Evolutionary conservation across 2,329 filamentous ascomycete genomes (phyloP), one percentile per base, ranked within the genome.

Genomic region (Blastomyces parvus): DNA sequence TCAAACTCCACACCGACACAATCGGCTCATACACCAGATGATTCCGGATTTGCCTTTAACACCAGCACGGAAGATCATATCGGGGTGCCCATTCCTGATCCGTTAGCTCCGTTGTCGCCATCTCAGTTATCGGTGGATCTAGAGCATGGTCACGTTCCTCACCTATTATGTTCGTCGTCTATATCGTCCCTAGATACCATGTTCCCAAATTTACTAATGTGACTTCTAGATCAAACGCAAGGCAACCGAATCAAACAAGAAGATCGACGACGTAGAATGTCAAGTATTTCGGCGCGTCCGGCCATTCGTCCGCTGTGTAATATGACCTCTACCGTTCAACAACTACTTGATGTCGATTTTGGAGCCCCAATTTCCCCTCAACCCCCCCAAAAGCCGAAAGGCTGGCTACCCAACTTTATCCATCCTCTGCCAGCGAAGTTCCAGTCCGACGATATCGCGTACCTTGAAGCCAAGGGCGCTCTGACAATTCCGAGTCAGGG

Each of bases 381-480:
- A 14, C 13, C 11, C 79, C 66, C 76, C 80, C 64, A 80, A 81
- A 71, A 70, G 71, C 68, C 68, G 68, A 74, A 71, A 42, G 74
- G 79, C 56, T 76, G 80, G 42, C 80, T 86, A 40, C 84, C 84
- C 7, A 74, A 86, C 63, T 97, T 91, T 72, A 86, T 97, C 71
- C 89, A 90, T 70, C 87, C 90, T 30, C 80, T 96, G 7, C 91
- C 91, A 0, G 76, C 84, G 53, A 88, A 88, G 71, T 88, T 96
- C 68, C 86, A 88, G 6, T 81, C 84, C 17, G 91, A 96, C 69
- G 92, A 97, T 77, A 84, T 96, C 65, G 83, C 86, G 63, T 96
- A 94, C 74, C 82, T 97, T 63, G 84, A 87, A 66, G 84, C 86
- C 72, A 97, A 96, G 79, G 91, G 91, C 4, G 91, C 91, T 0